A percentile compares a stretch with the other conserved stretches of the same genome.
These are phyloP conservation scores for Furcasterigmium furcatum DNA, from an alignment of 2,329 filamentous ascomycete species.

Conservation along the genomic window DNA sequence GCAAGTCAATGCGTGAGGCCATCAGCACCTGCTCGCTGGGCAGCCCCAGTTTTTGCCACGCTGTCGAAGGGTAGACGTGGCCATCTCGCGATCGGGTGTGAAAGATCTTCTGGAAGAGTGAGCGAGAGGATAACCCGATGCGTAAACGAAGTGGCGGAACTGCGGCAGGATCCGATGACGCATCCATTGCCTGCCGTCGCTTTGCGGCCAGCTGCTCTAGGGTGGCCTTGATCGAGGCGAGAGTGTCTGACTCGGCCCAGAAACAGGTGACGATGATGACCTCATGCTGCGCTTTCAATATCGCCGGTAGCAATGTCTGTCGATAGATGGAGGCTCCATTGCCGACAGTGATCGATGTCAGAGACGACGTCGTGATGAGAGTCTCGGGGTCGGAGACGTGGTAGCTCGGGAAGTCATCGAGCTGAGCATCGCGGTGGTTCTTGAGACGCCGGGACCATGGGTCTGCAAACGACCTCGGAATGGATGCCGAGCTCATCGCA, in stretches of 20 bases:
- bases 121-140: slow-evolving; percentile 74
- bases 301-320: slow-evolving; percentile 54
- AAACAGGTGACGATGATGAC: slow-evolving; percentile 80
- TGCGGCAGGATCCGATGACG: slow-evolving; percentile 13
- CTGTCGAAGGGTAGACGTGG: slow-evolving; percentile 53
- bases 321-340: slow-evolving; percentile 56
- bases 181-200: slow-evolving; percentile 30
- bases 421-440: slow-evolving; percentile 25
- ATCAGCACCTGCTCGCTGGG: slow-evolving; percentile 49
- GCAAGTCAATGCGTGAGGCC: slow-evolving; percentile 60
- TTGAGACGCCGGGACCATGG: slow-evolving; percentile 25
- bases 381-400: slow-evolving; percentile 36
- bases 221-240: slow-evolving; percentile 52
- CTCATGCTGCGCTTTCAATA: slow-evolving; percentile 58
- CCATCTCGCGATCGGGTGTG: slow-evolving; percentile 64
- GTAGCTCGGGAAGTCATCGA: slow-evolving; percentile 45
- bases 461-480: slow-evolving; percentile 33
- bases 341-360: slow-evolving; percentile 48
- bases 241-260: slow-evolving; percentile 66
- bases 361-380: slow-evolving; percentile 45
- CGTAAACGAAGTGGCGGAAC: slow-evolving; percentile 50
- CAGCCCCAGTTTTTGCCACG: slow-evolving; percentile 65
- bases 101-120: slow-evolving; percentile 70
- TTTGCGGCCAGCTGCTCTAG: slow-evolving; percentile 55
- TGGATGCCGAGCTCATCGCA: slow-evolving; percentile 14